Evolutionary conservation across 495 filamentous ascomycete genomes (phyloP).

Genomic region (Penicillium pancosmium): DNA sequence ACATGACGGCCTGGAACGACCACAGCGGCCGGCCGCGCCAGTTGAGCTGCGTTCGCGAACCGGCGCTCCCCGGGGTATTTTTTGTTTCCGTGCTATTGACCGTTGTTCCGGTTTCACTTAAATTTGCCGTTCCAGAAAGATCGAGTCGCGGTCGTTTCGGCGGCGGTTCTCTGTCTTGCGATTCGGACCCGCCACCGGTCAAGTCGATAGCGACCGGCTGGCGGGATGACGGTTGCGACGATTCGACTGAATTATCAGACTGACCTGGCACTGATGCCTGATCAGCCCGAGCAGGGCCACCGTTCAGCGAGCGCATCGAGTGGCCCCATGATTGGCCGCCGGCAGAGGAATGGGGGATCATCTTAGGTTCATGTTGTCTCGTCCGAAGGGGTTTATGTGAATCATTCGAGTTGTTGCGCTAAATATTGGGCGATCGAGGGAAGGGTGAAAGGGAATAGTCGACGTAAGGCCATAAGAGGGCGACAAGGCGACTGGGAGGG

Average conservation of each 20-base stretch:
- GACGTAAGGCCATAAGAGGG: not conserved
- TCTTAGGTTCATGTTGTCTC: conserved; percentile 49
- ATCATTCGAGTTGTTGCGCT: conserved; percentile 9
- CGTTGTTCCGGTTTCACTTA: conserved; percentile 26
- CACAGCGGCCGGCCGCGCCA: conserved; percentile 50
- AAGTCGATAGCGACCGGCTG: conserved; percentile 45
- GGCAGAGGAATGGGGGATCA: conserved; percentile 52
- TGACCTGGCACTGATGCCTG: conserved; percentile 28
- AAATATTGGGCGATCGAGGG: not conserved
- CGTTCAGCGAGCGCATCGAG: conserved; percentile 42
- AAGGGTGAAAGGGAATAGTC: not conserved
- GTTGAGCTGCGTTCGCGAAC: conserved; percentile 34
- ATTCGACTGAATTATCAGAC: conserved; percentile 33
- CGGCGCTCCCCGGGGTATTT: conserved; percentile 33
- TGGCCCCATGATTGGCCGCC: conserved; percentile 49
- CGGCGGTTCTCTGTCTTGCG: conserved; percentile 43
- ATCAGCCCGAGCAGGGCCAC: conserved; percentile 34
- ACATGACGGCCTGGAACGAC: conserved; percentile 48
- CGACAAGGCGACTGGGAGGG: not conserved
- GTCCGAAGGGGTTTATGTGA: conserved; percentile 17
- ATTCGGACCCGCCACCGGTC: conserved; percentile 33
- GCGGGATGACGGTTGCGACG: conserved; percentile 30
- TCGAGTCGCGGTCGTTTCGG: conserved; percentile 46
- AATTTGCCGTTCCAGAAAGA: conserved; percentile 26
- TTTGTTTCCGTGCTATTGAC: conserved; percentile 34